Conservation (phyloP, 1,284 basidiomycete species). For the Porodaedalea pini region DNA sequence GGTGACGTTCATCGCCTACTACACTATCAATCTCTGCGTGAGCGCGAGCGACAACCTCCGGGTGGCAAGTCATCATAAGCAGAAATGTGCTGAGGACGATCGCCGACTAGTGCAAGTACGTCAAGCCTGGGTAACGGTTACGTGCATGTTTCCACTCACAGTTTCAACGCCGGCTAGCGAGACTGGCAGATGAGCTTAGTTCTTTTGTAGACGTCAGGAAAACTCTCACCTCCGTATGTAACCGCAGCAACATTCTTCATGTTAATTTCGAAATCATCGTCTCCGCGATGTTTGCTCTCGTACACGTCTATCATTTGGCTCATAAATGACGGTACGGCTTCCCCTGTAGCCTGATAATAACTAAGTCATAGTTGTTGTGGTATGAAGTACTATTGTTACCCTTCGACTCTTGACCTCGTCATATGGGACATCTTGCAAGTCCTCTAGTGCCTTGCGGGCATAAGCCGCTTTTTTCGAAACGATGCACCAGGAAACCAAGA, state of each 20-base stretch:
- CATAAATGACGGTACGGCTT: neutral
- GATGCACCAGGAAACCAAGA: slow-evolving; percentile 3
- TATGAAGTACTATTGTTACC: neutral
- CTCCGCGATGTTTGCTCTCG: neutral
- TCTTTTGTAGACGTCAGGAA: neutral
- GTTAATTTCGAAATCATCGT: neutral
- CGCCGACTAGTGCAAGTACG: slow-evolving; percentile 12
- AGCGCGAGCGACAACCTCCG: slow-evolving; percentile 7
- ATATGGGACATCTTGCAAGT: neutral
- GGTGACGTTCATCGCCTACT: slow-evolving; percentile 23
- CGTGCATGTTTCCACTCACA: neutral
- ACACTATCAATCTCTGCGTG: slow-evolving; percentile 12
- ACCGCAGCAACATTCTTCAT: slow-evolving; percentile 1
- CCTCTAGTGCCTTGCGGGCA: neutral
- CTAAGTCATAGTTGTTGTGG: neutral
- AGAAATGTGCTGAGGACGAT: slow-evolving; percentile 20
- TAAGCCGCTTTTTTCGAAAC: neutral
- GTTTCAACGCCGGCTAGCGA: slow-evolving; percentile 13
- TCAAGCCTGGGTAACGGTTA: neutral
- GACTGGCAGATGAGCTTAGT: neutral
- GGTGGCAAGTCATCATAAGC: slow-evolving; percentile 6
- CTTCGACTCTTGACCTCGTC: neutral
- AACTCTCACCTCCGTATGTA: slow-evolving; percentile 11
- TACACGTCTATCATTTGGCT: slow-evolving; percentile 6
- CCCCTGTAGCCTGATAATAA: neutral